Percentiles rank a stretch among this genome's conserved stretches.
phyloP scores from a whole-genome alignment of 495 filamentous ascomycete species.

The Collariella sp. region DNA sequence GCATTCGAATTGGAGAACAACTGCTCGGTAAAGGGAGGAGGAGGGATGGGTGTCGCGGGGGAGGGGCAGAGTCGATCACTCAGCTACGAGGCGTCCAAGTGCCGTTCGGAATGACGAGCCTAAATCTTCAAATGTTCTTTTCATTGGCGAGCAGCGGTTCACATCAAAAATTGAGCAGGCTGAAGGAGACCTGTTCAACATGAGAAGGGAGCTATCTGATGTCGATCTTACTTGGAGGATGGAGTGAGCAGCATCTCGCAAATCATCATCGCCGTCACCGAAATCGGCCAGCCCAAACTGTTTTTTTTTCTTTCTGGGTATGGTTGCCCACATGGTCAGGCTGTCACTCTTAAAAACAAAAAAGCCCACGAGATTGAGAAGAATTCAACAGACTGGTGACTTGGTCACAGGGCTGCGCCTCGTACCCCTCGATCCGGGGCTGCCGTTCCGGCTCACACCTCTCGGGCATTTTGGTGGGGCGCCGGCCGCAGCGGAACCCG shows the following conservation, averaged over 20 bases:
- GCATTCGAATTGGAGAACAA: no score
- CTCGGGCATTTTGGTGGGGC: conserved; percentile 7
- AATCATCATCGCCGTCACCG: background rate
- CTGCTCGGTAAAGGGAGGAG: no score
- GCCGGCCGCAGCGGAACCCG: conserved; percentile 1
- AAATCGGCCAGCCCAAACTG: no score
- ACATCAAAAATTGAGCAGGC: no score
- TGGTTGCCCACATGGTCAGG: no score
- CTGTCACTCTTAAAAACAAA: no score
- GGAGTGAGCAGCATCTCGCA: background rate
- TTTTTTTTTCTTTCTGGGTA: no score
- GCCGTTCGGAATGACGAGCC: background rate
- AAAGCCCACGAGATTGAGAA: background rate
- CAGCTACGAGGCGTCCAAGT: conserved; percentile 1
- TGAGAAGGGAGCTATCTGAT: background rate
- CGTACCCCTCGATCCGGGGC: background rate
- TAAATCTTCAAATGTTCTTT: background rate
- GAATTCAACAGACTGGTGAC: background rate
- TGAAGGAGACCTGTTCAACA: background rate
- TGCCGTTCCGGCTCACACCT: background rate
- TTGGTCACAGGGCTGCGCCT: conserved; percentile 11
- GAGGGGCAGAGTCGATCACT: conserved; percentile 11
- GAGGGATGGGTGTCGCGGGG: no score
- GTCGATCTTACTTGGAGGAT: no score
- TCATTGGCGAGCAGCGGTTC: background rate